A percentile compares a stretch with the other conserved stretches of the same genome.
Evolutionary conservation across 805 yeast species (phyloP).

Genomic region (Saturnispora halmiae): DNA sequence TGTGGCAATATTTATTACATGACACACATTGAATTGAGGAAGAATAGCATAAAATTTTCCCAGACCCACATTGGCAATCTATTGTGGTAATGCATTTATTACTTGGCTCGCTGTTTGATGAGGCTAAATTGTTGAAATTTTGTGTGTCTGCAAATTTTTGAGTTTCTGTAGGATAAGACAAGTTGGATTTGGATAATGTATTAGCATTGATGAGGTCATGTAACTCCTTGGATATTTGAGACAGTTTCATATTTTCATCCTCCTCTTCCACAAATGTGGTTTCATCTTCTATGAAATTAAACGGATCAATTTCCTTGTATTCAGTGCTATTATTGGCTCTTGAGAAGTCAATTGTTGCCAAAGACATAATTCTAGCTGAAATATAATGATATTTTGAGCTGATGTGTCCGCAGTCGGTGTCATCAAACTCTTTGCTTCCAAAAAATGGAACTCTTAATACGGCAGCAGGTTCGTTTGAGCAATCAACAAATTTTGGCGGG

Average conservation of each 20-base stretch:
- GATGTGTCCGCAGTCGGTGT: conserved; percentile 20
- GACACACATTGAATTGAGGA: conserved; percentile 14
- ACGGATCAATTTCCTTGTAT: conserved; percentile 25
- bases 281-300: conserved; percentile 13
- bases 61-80: conserved; percentile 19
- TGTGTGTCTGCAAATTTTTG: conserved; percentile 8
- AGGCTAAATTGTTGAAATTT: background rate
- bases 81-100: background rate
- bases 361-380: conserved; percentile 22
- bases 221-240: conserved; percentile 22
- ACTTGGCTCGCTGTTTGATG: too few species aligned
- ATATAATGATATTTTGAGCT: conserved; percentile 19
- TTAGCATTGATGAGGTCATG: conserved; percentile 10
- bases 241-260: conserved; percentile 8
- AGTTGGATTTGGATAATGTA: background rate
- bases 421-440: conserved; percentile 13
- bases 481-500: conserved; percentile 35
- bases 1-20: conserved; percentile 17
- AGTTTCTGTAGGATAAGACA: conserved; percentile 9
- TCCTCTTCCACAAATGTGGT: conserved; percentile 3
- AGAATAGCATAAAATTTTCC: conserved; percentile 9
- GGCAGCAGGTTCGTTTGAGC: conserved; percentile 31
- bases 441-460: conserved; percentile 29
- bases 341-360: conserved; percentile 21
- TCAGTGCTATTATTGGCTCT: conserved; percentile 24